Evolutionary conservation across 2,329 filamentous ascomycete genomes (phyloP), one percentile per base, ranked within the genome.

Genomic region (Alternaria triticimaculans): DNA sequence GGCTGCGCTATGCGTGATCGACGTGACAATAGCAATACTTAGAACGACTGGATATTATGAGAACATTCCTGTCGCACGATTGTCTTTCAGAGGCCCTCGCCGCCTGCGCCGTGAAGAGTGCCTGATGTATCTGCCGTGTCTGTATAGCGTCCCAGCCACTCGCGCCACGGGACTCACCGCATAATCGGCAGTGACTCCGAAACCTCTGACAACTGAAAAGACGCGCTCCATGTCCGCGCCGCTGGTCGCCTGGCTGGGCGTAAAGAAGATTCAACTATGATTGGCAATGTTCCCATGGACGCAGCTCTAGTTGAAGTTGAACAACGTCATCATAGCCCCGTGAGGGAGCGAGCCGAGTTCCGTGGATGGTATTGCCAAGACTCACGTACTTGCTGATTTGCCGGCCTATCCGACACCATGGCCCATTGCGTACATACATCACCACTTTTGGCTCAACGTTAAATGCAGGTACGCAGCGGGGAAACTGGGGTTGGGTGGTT

Each of bases 1-100:
- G 33, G 48, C 33, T 46, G 51, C 64, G 57, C 66, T 67, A 65
- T 49, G 33, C 51, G 37, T 44, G n/a, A 68, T 62, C 55, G 53
- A 58, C 30, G 14, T 58, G 12, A 33, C 43, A 67, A 56, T 50
- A 41, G 26, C 44, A 55, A 25, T 18, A 54, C 45, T 26, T 28
- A 20, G 50, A 58, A 46, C 56, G 44, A 66, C 58, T 60, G 56
- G 58, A 62, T 57, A 60, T 57, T 56, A 62, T 43, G 25, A 58
- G 41, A 48, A 37, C 26, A 21, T 44, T 43, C 18, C 50, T 58
- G 62, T 54, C 60, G 62, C 53, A 28, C 5, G 26, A 58, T 58
- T 63, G 57, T 46, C 28, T 60, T 44, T 26, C 41, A 60, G 45
- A 57, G 41, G 14, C 20, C 37, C 28, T 60, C 48, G 48, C 55